Evolutionary conservation across 192 early-diverging fungal genomes (phyloP).

Genomic region (Rhizophagus clarus): DNA sequence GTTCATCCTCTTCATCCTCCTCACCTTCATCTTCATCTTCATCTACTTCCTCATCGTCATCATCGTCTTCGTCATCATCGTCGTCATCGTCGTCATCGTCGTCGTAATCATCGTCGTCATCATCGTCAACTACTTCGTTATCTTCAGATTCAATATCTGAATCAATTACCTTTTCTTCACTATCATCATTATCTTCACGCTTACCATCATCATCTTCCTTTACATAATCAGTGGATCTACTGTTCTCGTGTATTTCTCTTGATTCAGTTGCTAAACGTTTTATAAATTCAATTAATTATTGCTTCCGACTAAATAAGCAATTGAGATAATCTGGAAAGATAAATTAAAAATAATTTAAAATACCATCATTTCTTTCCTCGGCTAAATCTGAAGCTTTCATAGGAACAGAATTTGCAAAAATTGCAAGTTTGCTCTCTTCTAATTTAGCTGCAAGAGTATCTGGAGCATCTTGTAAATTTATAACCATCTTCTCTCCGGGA

Average conservation of each 20-base stretch:
- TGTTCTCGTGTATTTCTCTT: neutral
- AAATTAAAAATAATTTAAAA: neutral
- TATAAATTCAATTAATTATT: neutral
- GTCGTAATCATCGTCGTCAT: constrained; percentile 8
- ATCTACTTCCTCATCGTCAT: constrained; percentile 35
- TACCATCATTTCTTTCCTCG: neutral
- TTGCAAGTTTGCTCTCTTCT: constrained; percentile 62
- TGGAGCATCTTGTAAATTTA: constrained; percentile 84
- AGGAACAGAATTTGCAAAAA: constrained; percentile 69
- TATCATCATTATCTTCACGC: constrained; percentile 6
- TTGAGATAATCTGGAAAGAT: neutral
- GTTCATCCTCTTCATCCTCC: constrained; percentile 50
- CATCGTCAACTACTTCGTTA: neutral
- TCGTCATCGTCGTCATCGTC: constrained; percentile 2
- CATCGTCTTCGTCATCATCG: constrained; percentile 25
- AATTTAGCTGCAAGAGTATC: constrained; percentile 75
- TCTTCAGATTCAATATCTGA: neutral
- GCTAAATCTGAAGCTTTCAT: constrained; percentile 47
- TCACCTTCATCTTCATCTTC: constrained; percentile 37
- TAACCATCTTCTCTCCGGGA: constrained; percentile 90
- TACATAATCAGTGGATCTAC: neutral
- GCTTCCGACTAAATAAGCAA: neutral
- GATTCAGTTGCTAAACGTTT: neutral
- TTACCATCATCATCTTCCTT: neutral
- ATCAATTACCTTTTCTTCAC: constrained; percentile 21